Conservation (phyloP, 805 yeast species). For the Ogataea nitratoaversa region DNA sequence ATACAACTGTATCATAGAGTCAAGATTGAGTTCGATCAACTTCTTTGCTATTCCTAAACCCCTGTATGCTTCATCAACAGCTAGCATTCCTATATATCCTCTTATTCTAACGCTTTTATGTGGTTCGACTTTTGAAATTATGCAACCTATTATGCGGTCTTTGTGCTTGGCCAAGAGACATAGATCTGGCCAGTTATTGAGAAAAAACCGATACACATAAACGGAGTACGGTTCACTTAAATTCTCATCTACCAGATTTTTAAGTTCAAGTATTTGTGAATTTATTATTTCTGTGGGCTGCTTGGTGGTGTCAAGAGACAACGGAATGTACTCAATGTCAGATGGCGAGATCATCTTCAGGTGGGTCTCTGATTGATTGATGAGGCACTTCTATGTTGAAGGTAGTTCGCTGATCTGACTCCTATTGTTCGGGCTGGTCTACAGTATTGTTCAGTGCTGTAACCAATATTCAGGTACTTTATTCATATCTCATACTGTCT, state of each 20-base stretch:
- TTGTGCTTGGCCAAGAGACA: constrained; percentile 58
- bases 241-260: constrained; percentile 61
- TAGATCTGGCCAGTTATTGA: constrained; percentile 86
- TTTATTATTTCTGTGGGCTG: constrained; percentile 18
- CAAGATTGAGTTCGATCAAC: constrained; percentile 59
- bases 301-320: constrained; percentile 18
- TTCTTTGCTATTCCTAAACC: constrained; percentile 79
- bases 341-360: background rate
- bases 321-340: constrained; percentile 19
- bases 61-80: constrained; percentile 67
- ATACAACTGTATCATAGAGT: constrained; percentile 54
- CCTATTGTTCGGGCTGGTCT: no score
- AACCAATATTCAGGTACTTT: no score
- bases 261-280: constrained; percentile 46
- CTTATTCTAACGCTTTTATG: constrained; percentile 71
- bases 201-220: constrained; percentile 86
- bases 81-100: constrained; percentile 96
- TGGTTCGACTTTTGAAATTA: constrained; percentile 74
- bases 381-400: no score
- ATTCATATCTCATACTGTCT: no score
- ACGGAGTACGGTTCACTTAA: constrained; percentile 92
- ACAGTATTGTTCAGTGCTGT: no score
- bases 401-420: no score
- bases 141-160: constrained; percentile 62
- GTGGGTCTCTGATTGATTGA: no score